Evolutionary conservation across 768 basidiomycete species (phyloP).

Genomic region (Leccinum truebloodii): DNA sequence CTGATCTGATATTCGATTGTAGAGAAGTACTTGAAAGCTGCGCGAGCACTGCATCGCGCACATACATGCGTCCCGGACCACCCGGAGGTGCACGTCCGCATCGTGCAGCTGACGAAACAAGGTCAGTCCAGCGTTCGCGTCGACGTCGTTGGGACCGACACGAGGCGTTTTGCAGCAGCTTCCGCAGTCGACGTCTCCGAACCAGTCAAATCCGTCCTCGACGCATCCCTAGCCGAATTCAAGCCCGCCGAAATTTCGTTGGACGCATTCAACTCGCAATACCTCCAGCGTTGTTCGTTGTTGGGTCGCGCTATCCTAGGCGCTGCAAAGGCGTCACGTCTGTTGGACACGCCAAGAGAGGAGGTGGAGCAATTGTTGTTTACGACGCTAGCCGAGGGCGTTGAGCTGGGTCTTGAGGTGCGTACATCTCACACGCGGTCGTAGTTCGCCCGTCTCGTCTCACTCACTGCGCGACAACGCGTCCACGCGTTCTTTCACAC

Average conservation of each 20-base stretch:
- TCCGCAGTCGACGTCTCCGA: conserved; percentile 45
- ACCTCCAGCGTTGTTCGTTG: conserved; percentile 61
- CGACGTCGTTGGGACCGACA: neutral
- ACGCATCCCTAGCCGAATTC: conserved; percentile 47
- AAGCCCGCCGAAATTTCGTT: conserved; percentile 58
- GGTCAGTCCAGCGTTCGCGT: conserved; percentile 37
- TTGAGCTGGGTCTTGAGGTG: conserved; percentile 47
- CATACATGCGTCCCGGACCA: conserved; percentile 51
- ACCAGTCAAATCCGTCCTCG: conserved; percentile 51
- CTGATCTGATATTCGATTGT: conserved; percentile 1
- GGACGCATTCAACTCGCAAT: conserved; percentile 74
- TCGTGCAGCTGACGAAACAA: conserved; percentile 60
- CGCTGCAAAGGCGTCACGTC: conserved; percentile 54
- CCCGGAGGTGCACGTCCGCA: conserved; percentile 70
- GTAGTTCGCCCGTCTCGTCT: neutral
- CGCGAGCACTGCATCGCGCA: conserved; percentile 63
- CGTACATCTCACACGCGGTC: neutral
- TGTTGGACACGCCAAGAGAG: conserved; percentile 47
- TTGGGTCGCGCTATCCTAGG: conserved; percentile 59
- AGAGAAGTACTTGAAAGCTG: conserved; percentile 84
- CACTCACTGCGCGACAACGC: neutral
- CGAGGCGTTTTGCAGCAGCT: conserved; percentile 40
- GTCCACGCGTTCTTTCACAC: neutral
- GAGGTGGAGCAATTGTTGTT: conserved; percentile 67
- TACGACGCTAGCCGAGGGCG: conserved; percentile 43